Percentiles rank a stretch among this genome's conserved stretches.
Conservation (phyloP, 352 stramenopile species). For the Phytophthora constricta region DNA sequence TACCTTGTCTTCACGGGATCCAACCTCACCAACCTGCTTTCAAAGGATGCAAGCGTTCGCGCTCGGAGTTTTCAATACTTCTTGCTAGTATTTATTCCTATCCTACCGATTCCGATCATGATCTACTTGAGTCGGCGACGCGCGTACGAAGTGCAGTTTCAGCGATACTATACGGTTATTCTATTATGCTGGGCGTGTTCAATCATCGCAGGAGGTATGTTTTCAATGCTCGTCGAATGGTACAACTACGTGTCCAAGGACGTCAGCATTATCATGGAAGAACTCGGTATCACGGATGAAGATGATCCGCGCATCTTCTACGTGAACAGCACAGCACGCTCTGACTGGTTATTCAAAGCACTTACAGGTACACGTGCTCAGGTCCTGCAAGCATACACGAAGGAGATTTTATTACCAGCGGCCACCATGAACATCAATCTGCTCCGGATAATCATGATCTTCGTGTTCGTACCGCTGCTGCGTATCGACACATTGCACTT, state of each 20-base stretch:
- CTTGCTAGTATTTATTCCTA: constrained; percentile 70
- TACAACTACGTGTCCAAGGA: constrained; percentile 79
- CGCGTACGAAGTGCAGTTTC: constrained; percentile 75
- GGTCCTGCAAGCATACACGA: constrained; percentile 70
- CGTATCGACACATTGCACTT: constrained; percentile 83
- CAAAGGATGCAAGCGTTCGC: constrained; percentile 57
- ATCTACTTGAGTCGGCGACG: constrained; percentile 69
- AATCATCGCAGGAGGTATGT: constrained; percentile 78
- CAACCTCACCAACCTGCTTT: constrained; percentile 76
- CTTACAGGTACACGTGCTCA: constrained; percentile 60
- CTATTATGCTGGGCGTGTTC: constrained; percentile 77
- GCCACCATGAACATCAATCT: constrained; percentile 87
- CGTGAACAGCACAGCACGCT: constrained; percentile 57
- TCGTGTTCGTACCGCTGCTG: constrained; percentile 76
- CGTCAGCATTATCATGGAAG: constrained; percentile 66
- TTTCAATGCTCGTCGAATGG: constrained; percentile 86
- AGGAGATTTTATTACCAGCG: constrained; percentile 64
- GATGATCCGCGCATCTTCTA: constrained; percentile 50
- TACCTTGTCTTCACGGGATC: constrained; percentile 80
- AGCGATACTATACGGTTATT: constrained; percentile 75
- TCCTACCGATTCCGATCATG: constrained; percentile 69
- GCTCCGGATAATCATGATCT: constrained; percentile 76
- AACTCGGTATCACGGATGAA: constrained; percentile 48
- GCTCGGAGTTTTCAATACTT: constrained; percentile 66
- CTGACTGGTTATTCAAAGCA: constrained; percentile 64